A percentile compares a stretch with the other conserved stretches of the same genome.
Conservation (phyloP, 2,329 filamentous ascomycete species). For the Ophiostoma sp. region DNA sequence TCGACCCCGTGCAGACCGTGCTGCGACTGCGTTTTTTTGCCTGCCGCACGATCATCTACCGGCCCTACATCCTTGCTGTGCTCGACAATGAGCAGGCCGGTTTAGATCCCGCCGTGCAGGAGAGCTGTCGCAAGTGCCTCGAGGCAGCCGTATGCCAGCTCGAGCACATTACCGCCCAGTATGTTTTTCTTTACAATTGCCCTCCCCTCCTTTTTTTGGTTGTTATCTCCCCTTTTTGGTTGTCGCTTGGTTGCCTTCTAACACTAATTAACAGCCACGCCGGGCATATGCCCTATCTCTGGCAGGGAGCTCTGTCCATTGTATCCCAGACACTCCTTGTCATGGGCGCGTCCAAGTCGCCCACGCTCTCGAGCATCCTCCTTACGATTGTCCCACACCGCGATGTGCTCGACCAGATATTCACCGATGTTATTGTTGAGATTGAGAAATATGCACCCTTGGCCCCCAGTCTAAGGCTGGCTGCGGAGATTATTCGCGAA, state of each 20-base stretch:
- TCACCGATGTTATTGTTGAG: slow-evolving; percentile 70
- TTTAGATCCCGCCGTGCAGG: slow-evolving; percentile 65
- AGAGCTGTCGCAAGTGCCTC: slow-evolving; percentile 74
- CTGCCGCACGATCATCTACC: slow-evolving; percentile 79
- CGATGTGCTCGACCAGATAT: slow-evolving; percentile 66
- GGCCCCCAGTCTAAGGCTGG: slow-evolving; percentile 68
- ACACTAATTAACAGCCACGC: slow-evolving; percentile 46
- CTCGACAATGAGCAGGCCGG: slow-evolving; percentile 70
- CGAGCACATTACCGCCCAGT: slow-evolving; percentile 68
- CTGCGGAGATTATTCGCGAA: slow-evolving; percentile 76
- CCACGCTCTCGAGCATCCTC: slow-evolving; percentile 63
- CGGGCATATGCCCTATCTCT: slow-evolving; percentile 79
- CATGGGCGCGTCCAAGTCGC: slow-evolving; percentile 80
- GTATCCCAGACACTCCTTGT: slow-evolving; percentile 75
- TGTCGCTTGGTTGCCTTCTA: neutral
- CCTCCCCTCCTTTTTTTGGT: neutral
- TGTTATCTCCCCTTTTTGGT: neutral
- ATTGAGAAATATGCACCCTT: slow-evolving; percentile 69
- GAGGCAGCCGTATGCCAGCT: slow-evolving; percentile 75
- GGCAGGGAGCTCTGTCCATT: slow-evolving; percentile 78
- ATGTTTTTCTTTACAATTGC: neutral
- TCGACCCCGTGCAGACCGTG: slow-evolving; percentile 71
- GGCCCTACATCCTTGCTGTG: slow-evolving; percentile 75
- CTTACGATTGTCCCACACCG: slow-evolving; percentile 50
- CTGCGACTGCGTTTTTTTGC: slow-evolving; percentile 75